Percentiles rank a stretch among this genome's conserved stretches.
Conservation (phyloP, 2,329 filamentous ascomycete species). For the Tolypocladium tundrense region DNA sequence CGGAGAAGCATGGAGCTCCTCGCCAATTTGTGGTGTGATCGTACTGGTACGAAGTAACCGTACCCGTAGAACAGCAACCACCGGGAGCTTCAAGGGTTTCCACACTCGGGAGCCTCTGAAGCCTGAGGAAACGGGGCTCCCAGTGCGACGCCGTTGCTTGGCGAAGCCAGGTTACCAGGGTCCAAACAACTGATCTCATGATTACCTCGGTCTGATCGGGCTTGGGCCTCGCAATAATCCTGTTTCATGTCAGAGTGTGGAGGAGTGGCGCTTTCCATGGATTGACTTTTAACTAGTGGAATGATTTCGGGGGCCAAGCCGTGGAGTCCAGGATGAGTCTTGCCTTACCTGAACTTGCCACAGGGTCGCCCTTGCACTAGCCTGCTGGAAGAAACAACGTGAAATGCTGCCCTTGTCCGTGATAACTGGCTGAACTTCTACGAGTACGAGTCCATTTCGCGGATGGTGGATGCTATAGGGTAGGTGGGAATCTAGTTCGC, state of each 20-base stretch:
- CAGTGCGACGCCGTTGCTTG: neutral
- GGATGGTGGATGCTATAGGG: neutral
- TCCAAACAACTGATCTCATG: neutral
- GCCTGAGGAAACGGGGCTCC: neutral
- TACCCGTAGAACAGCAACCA: neutral
- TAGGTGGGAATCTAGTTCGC: neutral
- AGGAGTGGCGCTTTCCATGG: too few species aligned
- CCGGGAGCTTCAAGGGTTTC: neutral
- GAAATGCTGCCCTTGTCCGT: too few species aligned
- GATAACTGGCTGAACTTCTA: too few species aligned
- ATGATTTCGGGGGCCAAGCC: neutral
- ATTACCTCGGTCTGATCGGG: neutral
- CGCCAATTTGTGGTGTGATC: neutral
- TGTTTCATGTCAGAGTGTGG: too few species aligned
- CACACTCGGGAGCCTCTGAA: neutral
- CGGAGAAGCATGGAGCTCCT: neutral
- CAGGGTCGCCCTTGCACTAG: neutral
- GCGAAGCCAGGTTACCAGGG: neutral
- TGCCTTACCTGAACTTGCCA: neutral
- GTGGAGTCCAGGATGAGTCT: neutral
- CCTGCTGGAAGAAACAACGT: too few species aligned
- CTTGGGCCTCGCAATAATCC: too few species aligned
- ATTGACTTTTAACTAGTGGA: too few species aligned
- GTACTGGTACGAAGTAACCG: neutral
- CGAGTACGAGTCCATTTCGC: too few species aligned